A percentile compares a stretch with the other conserved stretches of the same genome.
These are phyloP conservation scores for Phytophthora uliginosa DNA, from an alignment of 352 stramenopile genomes.

Conservation along the genomic window DNA sequence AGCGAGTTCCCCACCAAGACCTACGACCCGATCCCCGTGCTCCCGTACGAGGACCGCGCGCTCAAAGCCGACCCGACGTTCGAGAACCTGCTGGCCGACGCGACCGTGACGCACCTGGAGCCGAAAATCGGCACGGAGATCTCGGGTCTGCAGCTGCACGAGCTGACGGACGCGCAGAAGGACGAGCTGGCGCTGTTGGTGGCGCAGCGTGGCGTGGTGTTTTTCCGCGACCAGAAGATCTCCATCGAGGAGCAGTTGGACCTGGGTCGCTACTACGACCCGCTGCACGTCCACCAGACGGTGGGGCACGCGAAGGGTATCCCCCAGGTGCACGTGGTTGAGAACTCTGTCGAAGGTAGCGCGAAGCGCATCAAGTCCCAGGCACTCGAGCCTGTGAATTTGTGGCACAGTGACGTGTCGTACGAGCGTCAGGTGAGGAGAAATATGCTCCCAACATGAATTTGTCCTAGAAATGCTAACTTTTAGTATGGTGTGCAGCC, in stretches of 20 bases:
- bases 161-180: slow-evolving; percentile 29
- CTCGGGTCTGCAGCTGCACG: slow-evolving; percentile 30
- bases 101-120: slow-evolving; percentile 29
- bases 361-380: slow-evolving; percentile 26
- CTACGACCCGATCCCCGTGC: slow-evolving; percentile 30
- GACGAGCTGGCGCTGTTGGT: slow-evolving; percentile 29
- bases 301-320: slow-evolving; percentile 22
- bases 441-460: no score
- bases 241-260: slow-evolving; percentile 27
- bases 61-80: slow-evolving; percentile 35
- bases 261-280: slow-evolving; percentile 30
- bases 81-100: slow-evolving; percentile 27
- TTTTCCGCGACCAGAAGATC: slow-evolving; percentile 31
- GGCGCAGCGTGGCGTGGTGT: slow-evolving; percentile 27
- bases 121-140: slow-evolving; percentile 32
- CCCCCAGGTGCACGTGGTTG: slow-evolving; percentile 22
- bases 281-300: slow-evolving; percentile 25
- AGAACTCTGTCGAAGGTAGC: slow-evolving; percentile 23
- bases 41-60: slow-evolving; percentile 22
- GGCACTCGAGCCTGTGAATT: slow-evolving; percentile 28
- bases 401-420: slow-evolving; percentile 54
- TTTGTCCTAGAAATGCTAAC: neutral
- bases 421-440: slow-evolving; percentile 40
- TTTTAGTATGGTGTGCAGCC: slow-evolving; percentile 18
- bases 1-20: slow-evolving; percentile 26